A percentile compares a stretch with the other conserved stretches of the same genome.
Evolutionary conservation across 495 filamentous ascomycete species (phyloP).

Genomic region (Chaetomium cochliodes): DNA sequence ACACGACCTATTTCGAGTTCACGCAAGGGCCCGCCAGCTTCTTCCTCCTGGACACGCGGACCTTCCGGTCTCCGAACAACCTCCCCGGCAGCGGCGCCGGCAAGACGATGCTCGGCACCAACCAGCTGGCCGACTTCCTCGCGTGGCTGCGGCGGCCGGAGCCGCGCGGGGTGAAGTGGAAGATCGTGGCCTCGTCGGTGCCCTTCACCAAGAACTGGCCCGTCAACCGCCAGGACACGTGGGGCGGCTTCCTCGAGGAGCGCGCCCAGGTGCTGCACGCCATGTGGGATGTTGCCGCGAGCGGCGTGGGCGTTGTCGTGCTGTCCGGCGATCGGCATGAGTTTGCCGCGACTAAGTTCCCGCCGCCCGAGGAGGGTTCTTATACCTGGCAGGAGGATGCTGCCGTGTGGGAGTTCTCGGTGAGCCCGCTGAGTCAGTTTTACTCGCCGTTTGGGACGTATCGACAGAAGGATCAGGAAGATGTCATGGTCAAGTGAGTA

Average conservation of each 20-base stretch:
- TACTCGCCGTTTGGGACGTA: constrained; percentile 86
- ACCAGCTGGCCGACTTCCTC: constrained; percentile 77
- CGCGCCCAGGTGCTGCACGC: constrained; percentile 75
- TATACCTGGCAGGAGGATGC: constrained; percentile 50
- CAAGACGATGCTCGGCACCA: constrained; percentile 82
- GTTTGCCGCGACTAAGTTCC: constrained; percentile 88
- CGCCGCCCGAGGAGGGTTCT: constrained; percentile 54
- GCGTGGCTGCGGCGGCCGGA: constrained; percentile 68
- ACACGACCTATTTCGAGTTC: constrained; percentile 79
- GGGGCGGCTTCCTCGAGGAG: constrained; percentile 85
- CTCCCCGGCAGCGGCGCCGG: constrained; percentile 50
- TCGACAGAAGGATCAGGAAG: constrained; percentile 69
- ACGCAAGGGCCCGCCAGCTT: constrained; percentile 85
- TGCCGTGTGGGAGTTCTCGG: constrained; percentile 82
- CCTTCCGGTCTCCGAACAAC: constrained; percentile 67
- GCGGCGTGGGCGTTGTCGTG: constrained; percentile 74
- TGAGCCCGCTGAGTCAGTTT: constrained; percentile 88
- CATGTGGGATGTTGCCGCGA: constrained; percentile 80
- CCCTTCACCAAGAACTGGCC: constrained; percentile 98
- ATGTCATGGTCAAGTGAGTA: constrained; percentile 72
- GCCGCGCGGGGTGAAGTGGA: constrained; percentile 81
- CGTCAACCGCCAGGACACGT: constrained; percentile 79
- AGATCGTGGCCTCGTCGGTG: constrained; percentile 81
- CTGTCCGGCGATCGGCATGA: constrained; percentile 91
- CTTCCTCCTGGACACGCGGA: constrained; percentile 91